These are phyloP conservation scores for Avena insularis DNA, from an alignment of 176 grass and related monocot species.

Conservation along the genomic window DNA sequence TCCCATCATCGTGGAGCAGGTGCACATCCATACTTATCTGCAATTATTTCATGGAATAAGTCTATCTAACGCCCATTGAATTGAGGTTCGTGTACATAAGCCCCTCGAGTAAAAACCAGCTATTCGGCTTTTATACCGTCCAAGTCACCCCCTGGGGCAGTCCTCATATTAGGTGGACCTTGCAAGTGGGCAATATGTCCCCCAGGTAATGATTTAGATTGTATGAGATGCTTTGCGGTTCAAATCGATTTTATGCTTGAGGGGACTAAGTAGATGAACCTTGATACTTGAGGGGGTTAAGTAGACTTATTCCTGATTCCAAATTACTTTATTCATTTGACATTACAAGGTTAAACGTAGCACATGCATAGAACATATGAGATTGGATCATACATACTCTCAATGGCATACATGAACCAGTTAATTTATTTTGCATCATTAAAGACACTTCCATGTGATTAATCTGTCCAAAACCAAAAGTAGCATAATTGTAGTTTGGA, in stretches of 20 bases:
- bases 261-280: neutral
- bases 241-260: neutral
- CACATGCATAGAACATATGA: conserved; percentile 5
- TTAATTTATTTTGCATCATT: conserved; percentile 3
- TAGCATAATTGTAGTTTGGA: conserved; percentile 5
- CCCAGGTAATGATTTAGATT: neutral
- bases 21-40: neutral
- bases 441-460: neutral
- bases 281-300: neutral
- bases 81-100: neutral
- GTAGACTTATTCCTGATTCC: neutral
- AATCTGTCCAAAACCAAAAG: neutral
- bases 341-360: neutral
- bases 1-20: conserved; percentile 6
- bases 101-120: neutral
- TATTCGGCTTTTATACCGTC: neutral
- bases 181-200: neutral
- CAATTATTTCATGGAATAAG: neutral
- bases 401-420: neutral
- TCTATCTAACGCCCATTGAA: neutral
- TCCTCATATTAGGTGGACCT: neutral
- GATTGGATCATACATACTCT: neutral
- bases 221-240: neutral
- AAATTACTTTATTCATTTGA: neutral
- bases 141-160: neutral